Evolutionary conservation across 352 stramenopile genomes (phyloP), one percentile per base, ranked within the genome.

Genomic region (Globisporangium nodosum): DNA sequence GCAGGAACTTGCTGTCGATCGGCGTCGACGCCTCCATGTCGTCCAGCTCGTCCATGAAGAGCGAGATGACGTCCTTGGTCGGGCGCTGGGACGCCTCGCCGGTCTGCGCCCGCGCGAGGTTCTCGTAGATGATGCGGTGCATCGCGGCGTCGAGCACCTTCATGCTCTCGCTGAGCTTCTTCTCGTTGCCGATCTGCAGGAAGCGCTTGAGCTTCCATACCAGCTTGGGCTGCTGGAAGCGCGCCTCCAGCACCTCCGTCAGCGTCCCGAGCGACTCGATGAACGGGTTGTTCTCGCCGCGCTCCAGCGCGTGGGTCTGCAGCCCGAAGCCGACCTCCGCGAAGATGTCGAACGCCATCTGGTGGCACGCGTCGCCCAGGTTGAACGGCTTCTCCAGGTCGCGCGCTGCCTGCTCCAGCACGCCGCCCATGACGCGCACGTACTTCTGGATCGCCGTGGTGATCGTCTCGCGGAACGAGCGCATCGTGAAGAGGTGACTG

Each of bases 301-400:
- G 52, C 40, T 70, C 70, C 24, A 85, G 66, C 9, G 69, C 71
- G 30, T 86, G 61, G 40, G 74, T 67, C 39, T 85, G 54, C 21
- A 85, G 47, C 1, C 76, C 79, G n/a, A 89, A 73, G 1, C 69
- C 69, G 35, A 89, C 66, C 33, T 85, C 71, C 0, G 74, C 68
- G 48, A 87, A 90, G 6, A 73, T 76, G 52, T 85, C 74, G 16
- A 87, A 74, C 13, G 76, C 69, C 42, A 87, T 81, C 9, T 68
- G 64, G 30, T 79, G 69, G 57, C 84, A 84, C 16, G 75, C 52
- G 40, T 78, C 54, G 3, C 56, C 56, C 9, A 45, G 56, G 16
- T 63, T 20, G 18, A 63, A 37, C 30, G 56, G 43, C 20, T 20
- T 24, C 8, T 13, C 37, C 37, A 5, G 33, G 6, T 51, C 20